phyloP scores from a whole-genome alignment of 306 rosid genomes.

The Arachis hypogaea region DNA sequence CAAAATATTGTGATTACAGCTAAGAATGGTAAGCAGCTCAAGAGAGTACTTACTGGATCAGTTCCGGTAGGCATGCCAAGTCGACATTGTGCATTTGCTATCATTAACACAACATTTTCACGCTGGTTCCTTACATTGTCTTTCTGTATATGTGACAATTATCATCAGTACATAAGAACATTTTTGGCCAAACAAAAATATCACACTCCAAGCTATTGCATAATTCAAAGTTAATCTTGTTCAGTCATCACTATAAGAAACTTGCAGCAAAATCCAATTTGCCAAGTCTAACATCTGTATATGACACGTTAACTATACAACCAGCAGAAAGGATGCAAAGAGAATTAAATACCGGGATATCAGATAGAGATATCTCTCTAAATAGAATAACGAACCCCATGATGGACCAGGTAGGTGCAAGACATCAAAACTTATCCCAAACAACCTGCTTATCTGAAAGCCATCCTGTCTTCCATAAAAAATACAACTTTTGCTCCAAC shows the following conservation, averaged over 20 bases:
- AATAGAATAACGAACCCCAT: no score
- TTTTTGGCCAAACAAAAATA: conserved; percentile 22
- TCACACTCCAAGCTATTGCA: conserved; percentile 10
- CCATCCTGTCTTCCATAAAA: no score
- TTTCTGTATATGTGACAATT: conserved; percentile 56
- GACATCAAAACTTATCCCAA: no score
- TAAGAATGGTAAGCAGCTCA: not conserved
- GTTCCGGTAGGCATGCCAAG: conserved; percentile 60
- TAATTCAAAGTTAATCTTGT: not conserved
- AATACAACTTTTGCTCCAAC: no score
- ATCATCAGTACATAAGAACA: not conserved
- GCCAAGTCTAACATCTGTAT: not conserved
- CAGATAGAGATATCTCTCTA: no score
- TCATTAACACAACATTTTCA: conserved; percentile 80
- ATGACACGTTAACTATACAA: not conserved
- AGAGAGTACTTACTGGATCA: conserved; percentile 75
- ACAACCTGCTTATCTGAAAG: no score
- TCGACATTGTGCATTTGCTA: conserved; percentile 90
- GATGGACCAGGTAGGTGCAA: no score
- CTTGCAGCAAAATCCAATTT: conserved; percentile 1
- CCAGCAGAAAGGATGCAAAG: not conserved
- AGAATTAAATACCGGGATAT: not conserved
- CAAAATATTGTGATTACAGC: conserved; percentile 5
- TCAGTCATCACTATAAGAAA: conserved; percentile 19
- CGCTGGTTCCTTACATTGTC: conserved; percentile 91